These are phyloP conservation scores for Leccinum aurantiacum DNA, from an alignment of 768 basidiomycete genomes.

Conservation along the genomic window DNA sequence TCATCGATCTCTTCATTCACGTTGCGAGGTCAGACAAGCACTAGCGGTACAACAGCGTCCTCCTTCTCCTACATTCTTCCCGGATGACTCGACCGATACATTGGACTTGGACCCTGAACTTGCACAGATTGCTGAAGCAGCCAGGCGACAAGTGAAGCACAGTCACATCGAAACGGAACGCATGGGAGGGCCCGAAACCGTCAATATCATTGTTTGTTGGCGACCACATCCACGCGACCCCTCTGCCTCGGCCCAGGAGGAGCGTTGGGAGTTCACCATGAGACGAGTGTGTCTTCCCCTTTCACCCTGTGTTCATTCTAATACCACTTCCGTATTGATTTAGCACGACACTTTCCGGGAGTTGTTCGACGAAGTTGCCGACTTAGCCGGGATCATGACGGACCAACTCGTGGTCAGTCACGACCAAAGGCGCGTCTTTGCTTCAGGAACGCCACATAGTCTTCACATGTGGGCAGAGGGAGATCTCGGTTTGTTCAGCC, in stretches of 20 bases:
- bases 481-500: constrained; percentile 52
- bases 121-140: constrained; percentile 49
- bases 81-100: constrained; percentile 48
- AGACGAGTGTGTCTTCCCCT: constrained; percentile 48
- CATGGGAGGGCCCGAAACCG: constrained; percentile 35
- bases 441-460: constrained; percentile 65
- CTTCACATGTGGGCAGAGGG: constrained; percentile 69
- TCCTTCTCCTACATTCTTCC: constrained; percentile 45
- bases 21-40: constrained; percentile 41
- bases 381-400: constrained; percentile 51
- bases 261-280: constrained; percentile 54
- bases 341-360: constrained; percentile 66
- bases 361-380: constrained; percentile 66
- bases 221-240: constrained; percentile 58
- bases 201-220: constrained; percentile 63
- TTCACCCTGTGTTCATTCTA: neutral
- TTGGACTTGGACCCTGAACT: constrained; percentile 63
- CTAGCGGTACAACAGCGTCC: constrained; percentile 42
- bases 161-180: constrained; percentile 24
- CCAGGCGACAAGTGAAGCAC: constrained; percentile 30
- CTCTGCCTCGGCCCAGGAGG: constrained; percentile 37
- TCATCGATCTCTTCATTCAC: constrained; percentile 5
- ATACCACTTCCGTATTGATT: neutral
- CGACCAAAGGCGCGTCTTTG: constrained; percentile 61
- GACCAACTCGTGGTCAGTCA: constrained; percentile 61